A percentile compares a stretch with the other conserved stretches of the same genome.
These are phyloP conservation scores for Plasmodium vinckei DNA, from an alignment of 169 alveolate species.

Conservation along the genomic window DNA sequence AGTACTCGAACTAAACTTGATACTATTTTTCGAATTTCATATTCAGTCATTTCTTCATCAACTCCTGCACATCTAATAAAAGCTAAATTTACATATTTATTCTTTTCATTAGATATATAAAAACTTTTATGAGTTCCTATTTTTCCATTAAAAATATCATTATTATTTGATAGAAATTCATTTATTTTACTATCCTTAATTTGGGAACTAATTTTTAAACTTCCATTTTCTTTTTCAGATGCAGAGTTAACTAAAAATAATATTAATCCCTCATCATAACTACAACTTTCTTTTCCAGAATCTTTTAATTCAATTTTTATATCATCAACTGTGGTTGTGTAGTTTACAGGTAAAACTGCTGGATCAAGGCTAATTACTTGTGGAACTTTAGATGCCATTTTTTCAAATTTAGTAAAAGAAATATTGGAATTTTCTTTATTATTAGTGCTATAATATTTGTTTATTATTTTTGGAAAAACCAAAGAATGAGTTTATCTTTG, in stretches of 20 bases:
- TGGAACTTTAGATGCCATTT: constrained; percentile 53
- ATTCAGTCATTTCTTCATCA: constrained; percentile 31
- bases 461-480: background rate
- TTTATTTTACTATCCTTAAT: constrained; percentile 19
- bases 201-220: constrained; percentile 11
- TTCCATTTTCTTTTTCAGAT: constrained; percentile 12
- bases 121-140: constrained; percentile 60
- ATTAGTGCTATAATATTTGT: background rate
- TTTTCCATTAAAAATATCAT: constrained; percentile 50
- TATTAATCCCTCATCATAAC: constrained; percentile 23
- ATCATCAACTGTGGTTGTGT: constrained; percentile 42
- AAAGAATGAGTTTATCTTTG: background rate
- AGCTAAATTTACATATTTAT: constrained; percentile 21
- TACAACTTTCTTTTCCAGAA: background rate
- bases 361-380: constrained; percentile 65
- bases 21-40: constrained; percentile 42
- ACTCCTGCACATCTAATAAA: constrained; percentile 56
- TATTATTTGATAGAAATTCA: constrained; percentile 27
- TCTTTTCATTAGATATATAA: constrained; percentile 34
- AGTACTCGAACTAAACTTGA: constrained; percentile 15
- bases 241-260: constrained; percentile 40
- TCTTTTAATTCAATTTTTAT: constrained; percentile 30
- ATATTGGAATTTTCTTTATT: too few relatives aligned
- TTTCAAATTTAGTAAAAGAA: background rate
- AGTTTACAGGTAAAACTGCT: constrained; percentile 37